Conservation (phyloP, 257 asterid genomes). For the Solanum sitiens region DNA sequence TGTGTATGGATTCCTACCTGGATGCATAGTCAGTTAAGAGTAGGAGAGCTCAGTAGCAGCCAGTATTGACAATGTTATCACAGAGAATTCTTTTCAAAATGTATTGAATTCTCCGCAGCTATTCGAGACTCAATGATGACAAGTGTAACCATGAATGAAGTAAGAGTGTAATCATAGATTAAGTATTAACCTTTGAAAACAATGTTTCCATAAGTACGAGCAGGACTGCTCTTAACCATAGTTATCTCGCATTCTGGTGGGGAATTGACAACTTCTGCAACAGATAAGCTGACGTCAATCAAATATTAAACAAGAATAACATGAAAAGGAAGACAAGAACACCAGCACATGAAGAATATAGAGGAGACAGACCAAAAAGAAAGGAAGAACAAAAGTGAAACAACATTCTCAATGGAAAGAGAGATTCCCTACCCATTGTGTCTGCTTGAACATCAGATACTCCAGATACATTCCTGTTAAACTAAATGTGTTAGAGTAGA, state of each 20-base stretch:
- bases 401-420: not conserved
- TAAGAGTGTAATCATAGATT: not conserved
- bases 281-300: not conserved
- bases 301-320: not conserved
- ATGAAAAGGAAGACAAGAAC: not conserved
- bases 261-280: not conserved
- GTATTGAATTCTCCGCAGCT: not conserved
- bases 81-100: not conserved
- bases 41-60: not conserved
- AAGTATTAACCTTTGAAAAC: constrained; percentile 12
- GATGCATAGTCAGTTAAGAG: not conserved
- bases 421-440: constrained; percentile 1
- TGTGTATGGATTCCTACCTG: constrained; percentile 17
- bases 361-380: not conserved
- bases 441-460: constrained; percentile 3
- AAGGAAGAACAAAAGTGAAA: not conserved
- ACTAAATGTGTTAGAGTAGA: not conserved
- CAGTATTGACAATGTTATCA: not conserved
- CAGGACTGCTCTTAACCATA: not conserved
- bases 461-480: not conserved
- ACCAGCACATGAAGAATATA: not conserved
- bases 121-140: not conserved
- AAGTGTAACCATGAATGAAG: not conserved
- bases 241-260: not conserved
- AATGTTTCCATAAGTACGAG: not conserved